phyloP scores from a whole-genome alignment of 352 stramenopile species.

The Pythium myriotylum region DNA sequence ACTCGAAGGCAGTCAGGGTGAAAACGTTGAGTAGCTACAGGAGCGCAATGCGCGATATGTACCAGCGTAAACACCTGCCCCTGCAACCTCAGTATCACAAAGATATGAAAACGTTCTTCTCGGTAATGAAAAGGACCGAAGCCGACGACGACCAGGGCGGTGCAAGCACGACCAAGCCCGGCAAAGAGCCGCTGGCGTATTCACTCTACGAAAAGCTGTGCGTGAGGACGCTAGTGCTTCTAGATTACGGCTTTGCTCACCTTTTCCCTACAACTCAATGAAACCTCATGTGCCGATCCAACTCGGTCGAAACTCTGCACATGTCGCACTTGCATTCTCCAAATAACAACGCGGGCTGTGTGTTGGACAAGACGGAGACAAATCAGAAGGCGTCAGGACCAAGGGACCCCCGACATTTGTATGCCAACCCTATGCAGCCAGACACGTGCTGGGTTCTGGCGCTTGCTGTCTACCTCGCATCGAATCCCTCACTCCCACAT shows the following conservation, averaged over 20 bases:
- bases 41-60: conserved; percentile 2
- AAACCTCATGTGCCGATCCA: conserved; percentile 35
- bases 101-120: conserved; percentile 5
- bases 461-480: conserved; percentile 15
- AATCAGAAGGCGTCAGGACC: conserved; percentile 22
- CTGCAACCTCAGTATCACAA: neutral
- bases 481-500: neutral
- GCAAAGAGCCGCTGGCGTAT: no score
- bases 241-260: conserved; percentile 25
- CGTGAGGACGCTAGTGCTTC: neutral
- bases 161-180: neutral
- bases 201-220: conserved; percentile 8
- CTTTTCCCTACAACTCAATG: conserved; percentile 30
- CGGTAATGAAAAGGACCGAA: neutral
- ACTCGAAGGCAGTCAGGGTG: neutral
- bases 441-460: conserved; percentile 11
- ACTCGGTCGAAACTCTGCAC: conserved; percentile 25
- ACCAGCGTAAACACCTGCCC: neutral
- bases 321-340: conserved; percentile 10
- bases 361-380: conserved; percentile 30
- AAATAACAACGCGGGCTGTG: conserved; percentile 21
- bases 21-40: neutral
- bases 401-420: conserved; percentile 23
- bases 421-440: conserved; percentile 13
- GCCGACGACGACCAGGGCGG: neutral